These are phyloP conservation scores for Cyberlindnera petersonii DNA, from an alignment of 805 yeast genomes.

Conservation along the genomic window DNA sequence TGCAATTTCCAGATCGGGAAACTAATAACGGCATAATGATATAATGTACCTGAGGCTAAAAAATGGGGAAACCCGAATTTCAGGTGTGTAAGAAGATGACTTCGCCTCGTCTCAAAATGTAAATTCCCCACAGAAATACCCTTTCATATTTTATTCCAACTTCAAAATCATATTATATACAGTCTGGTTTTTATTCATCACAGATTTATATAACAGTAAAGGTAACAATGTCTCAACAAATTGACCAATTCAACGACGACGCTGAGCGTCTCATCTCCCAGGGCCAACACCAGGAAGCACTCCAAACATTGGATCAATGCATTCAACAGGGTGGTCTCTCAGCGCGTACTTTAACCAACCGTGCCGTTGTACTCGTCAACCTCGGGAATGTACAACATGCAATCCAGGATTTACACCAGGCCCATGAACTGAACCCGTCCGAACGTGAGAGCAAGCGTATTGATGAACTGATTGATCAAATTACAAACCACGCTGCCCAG, in stretches of 20 bases:
- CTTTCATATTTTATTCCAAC: neutral
- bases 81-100: no score
- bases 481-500: constrained; percentile 23
- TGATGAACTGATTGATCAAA: constrained; percentile 19
- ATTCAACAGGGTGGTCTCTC: constrained; percentile 21
- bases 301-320: constrained; percentile 11
- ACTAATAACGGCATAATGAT: no score
- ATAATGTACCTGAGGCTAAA: neutral
- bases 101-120: no score
- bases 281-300: constrained; percentile 13
- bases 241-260: constrained; percentile 11
- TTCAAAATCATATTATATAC: neutral
- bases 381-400: constrained; percentile 21
- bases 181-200: no score
- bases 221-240: constrained; percentile 8
- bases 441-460: constrained; percentile 17
- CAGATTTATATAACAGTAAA: no score
- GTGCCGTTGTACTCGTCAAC: constrained; percentile 20
- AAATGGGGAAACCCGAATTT: constrained; percentile 3
- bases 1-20: no score
- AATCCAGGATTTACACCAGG: constrained; percentile 22
- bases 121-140: neutral
- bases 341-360: constrained; percentile 21
- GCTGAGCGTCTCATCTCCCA: constrained; percentile 14
- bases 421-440: constrained; percentile 22